Evolutionary conservation across 768 basidiomycete species (phyloP).

Genomic region (Lactarius tabidus): DNA sequence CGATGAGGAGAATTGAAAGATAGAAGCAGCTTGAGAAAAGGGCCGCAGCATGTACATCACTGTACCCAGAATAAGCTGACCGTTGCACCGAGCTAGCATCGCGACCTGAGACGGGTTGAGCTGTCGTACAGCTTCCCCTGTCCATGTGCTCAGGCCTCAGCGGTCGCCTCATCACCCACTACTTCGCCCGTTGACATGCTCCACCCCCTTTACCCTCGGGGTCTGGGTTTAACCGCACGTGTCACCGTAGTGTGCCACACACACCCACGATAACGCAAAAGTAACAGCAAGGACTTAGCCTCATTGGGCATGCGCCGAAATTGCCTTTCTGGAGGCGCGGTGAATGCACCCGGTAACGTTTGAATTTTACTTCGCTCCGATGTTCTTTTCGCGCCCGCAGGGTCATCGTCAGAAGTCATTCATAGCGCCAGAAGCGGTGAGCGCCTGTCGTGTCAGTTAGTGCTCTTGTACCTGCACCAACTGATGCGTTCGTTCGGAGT

Average conservation of each 20-base stretch:
- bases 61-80: neutral
- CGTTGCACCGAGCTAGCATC: neutral
- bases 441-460: neutral
- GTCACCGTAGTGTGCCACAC: neutral
- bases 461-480: neutral
- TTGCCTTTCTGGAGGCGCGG: neutral
- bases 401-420: neutral
- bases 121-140: neutral
- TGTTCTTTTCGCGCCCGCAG: neutral
- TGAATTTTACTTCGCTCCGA: neutral
- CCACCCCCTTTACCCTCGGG: neutral
- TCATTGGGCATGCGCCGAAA: neutral
- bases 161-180: neutral
- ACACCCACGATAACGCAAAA: neutral
- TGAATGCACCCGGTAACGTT: neutral
- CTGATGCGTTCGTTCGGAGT: neutral
- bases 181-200: neutral
- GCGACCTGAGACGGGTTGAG: neutral
- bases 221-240: neutral
- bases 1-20: neutral
- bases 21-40: neutral
- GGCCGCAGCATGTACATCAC: neutral
- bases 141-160: constrained; percentile 11
- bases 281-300: neutral
- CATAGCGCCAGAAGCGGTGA: neutral